These are phyloP conservation scores for Paraphoma sp. DNA, from an alignment of 2,329 filamentous ascomycete genomes.

Conservation along the genomic window DNA sequence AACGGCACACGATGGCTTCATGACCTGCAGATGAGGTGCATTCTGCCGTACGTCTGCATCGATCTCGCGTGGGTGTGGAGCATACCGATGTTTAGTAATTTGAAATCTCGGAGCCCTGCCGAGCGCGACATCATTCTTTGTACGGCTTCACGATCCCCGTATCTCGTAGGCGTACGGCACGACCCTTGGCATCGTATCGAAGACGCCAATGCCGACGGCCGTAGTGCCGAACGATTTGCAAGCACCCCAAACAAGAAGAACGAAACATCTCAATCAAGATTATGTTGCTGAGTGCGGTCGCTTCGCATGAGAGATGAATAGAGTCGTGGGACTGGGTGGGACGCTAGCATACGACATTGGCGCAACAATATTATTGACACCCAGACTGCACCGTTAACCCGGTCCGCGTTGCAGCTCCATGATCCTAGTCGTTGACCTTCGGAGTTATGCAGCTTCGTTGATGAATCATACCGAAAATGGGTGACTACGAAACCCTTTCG, in stretches of 20 bases:
- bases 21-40: slow-evolving; percentile 3
- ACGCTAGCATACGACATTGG: neutral
- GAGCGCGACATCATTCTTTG: neutral
- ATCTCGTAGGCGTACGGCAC: neutral
- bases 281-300: neutral
- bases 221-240: neutral
- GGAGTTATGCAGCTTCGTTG: neutral
- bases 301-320: too few species aligned
- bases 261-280: neutral
- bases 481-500: neutral
- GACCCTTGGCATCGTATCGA: neutral
- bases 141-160: neutral
- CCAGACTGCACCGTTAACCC: neutral
- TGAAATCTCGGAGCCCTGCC: neutral
- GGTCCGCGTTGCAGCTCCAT: neutral
- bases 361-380: neutral
- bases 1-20: neutral
- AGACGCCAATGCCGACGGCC: neutral
- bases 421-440: neutral
- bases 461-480: slow-evolving; percentile 1
- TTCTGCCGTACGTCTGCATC: slow-evolving; percentile 1
- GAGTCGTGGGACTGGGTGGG: too few species aligned
- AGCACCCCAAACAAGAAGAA: neutral
- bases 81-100: slow-evolving; percentile 1
- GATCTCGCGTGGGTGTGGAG: slow-evolving; percentile 1